These are phyloP conservation scores for Trichosanthes truncata DNA, from an alignment of 306 rosid species.

Conservation along the genomic window DNA sequence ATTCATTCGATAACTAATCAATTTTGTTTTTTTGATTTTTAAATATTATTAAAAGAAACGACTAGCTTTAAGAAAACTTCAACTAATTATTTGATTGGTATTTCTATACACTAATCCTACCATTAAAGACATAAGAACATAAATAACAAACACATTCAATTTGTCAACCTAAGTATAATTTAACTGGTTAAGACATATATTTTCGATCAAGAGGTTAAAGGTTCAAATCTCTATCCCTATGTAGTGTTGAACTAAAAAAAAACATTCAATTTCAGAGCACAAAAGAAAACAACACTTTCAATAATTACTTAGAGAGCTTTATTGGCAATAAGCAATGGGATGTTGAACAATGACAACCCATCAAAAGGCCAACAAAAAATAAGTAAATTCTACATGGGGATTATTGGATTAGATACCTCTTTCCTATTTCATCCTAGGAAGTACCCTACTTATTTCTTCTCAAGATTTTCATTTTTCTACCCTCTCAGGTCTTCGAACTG, in stretches of 20 bases:
- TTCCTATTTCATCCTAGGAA: background rate
- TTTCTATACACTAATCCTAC: too few relatives aligned
- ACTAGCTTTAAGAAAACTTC: too few relatives aligned
- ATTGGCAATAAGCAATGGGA: background rate
- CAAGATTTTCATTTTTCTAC: background rate
- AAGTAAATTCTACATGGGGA: background rate
- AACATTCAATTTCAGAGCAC: background rate
- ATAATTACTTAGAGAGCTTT: background rate
- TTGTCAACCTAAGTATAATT: too few relatives aligned
- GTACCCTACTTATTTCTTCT: background rate
- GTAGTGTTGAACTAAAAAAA: too few relatives aligned
- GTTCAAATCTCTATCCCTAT: background rate
- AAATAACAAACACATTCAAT: too few relatives aligned
- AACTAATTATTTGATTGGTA: too few relatives aligned
- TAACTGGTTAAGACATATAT: too few relatives aligned
- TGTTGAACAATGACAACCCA: background rate
- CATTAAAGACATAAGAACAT: too few relatives aligned
- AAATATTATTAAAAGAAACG: too few relatives aligned
- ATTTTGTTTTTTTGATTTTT: too few relatives aligned
- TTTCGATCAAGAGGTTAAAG: too few relatives aligned
- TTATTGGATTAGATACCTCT: background rate
- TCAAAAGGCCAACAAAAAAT: background rate
- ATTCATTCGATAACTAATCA: too few relatives aligned
- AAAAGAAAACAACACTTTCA: background rate
- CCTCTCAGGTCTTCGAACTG: constrained; percentile 31